Percentiles rank a stretch among this genome's conserved stretches.
These are phyloP conservation scores for Plasmodium inui DNA, from an alignment of 169 alveolate genomes.

Conservation along the genomic window DNA sequence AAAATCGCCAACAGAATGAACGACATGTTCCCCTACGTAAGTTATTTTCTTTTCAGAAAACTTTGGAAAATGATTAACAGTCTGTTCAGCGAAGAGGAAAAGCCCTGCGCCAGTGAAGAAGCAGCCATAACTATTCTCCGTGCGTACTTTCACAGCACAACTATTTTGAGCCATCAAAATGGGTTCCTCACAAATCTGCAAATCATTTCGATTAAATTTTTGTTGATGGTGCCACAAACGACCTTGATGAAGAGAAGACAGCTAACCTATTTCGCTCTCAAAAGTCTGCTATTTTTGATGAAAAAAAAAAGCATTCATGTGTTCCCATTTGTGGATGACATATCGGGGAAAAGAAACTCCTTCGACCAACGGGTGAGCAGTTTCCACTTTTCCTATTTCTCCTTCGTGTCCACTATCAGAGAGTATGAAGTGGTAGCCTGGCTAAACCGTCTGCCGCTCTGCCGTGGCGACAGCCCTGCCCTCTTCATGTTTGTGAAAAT, in stretches of 20 bases:
- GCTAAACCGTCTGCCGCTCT: not conserved
- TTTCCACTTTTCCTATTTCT: slow-evolving; percentile 8
- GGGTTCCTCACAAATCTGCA: slow-evolving; percentile 9
- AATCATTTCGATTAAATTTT: slow-evolving; percentile 17
- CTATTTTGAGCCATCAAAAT: slow-evolving; percentile 20
- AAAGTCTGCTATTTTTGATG: slow-evolving; percentile 35
- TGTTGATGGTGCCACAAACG: slow-evolving; percentile 26
- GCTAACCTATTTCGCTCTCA: slow-evolving; percentile 14
- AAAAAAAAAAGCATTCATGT: slow-evolving; percentile 22
- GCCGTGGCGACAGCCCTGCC: not conserved
- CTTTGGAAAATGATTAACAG: slow-evolving; percentile 15
- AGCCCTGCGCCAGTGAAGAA: not conserved
- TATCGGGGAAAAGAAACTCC: not conserved
- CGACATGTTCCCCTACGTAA: slow-evolving; percentile 16
- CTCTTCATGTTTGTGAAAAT: slow-evolving; percentile 12
- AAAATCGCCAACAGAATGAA: slow-evolving; percentile 25
- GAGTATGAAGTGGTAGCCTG: slow-evolving; percentile 11
- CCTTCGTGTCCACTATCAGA: slow-evolving; percentile 18
- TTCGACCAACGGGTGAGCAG: not conserved
- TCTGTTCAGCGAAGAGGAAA: not conserved
- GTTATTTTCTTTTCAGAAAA: slow-evolving; percentile 49
- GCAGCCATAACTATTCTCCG: slow-evolving; percentile 5
- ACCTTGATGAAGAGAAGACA: slow-evolving; percentile 11
- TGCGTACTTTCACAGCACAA: slow-evolving; percentile 21
- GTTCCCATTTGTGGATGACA: not conserved